Evolutionary conservation across 2,329 filamentous ascomycete genomes (phyloP), one percentile per base, ranked within the genome.

Genomic region (Rutstroemia sydowiana): DNA sequence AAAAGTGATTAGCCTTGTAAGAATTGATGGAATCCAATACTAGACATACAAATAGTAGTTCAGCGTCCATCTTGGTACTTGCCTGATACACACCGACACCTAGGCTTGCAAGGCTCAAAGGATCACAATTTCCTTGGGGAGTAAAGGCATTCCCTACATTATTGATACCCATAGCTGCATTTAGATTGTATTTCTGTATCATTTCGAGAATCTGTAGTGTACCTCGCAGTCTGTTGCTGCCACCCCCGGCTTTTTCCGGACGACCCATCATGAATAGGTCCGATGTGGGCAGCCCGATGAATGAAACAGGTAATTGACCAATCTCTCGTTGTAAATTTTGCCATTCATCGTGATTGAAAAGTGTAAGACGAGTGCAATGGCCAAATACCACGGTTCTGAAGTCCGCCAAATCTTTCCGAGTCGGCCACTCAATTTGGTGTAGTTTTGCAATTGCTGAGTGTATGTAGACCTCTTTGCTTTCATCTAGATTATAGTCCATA

Each of bases 131-230:
- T 0, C 84, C 85, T 61, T 83, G 79, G 0, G 85, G 85, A 6
- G 85, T 88, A 60, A 88, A 88, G 0, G 84, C 82, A 62, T 88
- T 88, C 16, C 84, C 84, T 13, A 88, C 78, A 60, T 88, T 88
- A 61, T 88, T 88, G 34, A 86, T 74, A 2, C 81, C 77, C 5
- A 88, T 73, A 13, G 79, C 80, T 18, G 75, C 81, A 53, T 81
- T 73, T 3, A 88, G 63, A 0, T 72, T 73, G 54, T 81, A 74
- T 20, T 77, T 69, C 36, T 74, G 71, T 54, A 87, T 83, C 68
- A 88, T 71, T 3, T 77, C 69, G 0, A 77, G 73, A 1, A 87
- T 69, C 40, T 79, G 75, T 14, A 88, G 68, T 0, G 84, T 88
- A 1, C 81, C 83, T 54, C 84, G 73, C 1, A 73, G 69, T 6